Conservation (phyloP, 2,329 filamentous ascomycete species). For the Penicillium sp. region DNA sequence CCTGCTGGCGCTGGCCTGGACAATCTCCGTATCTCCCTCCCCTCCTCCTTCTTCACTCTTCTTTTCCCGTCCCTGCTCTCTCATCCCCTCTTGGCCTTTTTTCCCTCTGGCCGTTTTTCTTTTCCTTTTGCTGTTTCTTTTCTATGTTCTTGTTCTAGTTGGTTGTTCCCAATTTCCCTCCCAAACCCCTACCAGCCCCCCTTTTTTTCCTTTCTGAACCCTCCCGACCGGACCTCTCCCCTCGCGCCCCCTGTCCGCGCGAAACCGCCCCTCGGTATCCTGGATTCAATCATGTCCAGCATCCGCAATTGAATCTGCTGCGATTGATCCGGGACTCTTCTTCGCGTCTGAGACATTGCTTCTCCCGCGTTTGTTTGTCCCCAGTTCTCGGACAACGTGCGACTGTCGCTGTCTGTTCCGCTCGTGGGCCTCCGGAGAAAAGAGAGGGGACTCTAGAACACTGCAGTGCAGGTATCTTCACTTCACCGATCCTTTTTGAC, state of each 20-base stretch:
- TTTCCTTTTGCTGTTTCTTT: conserved; percentile 24
- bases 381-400: conserved; percentile 28
- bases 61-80: conserved; percentile 25
- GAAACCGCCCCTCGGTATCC: conserved; percentile 24
- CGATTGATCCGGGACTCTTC: conserved; percentile 16
- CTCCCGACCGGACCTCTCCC: conserved; percentile 23
- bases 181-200: not conserved
- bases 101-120: conserved; percentile 18
- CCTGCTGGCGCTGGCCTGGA: not conserved
- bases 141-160: conserved; percentile 22
- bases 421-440: conserved; percentile 28
- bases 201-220: too few relatives aligned
- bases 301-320: conserved; percentile 24
- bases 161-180: conserved; percentile 5
- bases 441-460: conserved; percentile 30
- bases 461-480: conserved; percentile 39
- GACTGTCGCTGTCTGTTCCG: conserved; percentile 3
- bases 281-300: conserved; percentile 31
- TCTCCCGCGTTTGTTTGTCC: conserved; percentile 31
- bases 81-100: conserved; percentile 23
- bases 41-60: conserved; percentile 13
- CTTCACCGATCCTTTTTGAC: conserved; percentile 22
- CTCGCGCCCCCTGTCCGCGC: conserved; percentile 36
- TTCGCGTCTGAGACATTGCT: conserved; percentile 30
- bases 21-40: not conserved